Base-by-base conservation (phyloP, 495 filamentous ascomycete genomes). In the Hypoxylon perforatum region DNA sequence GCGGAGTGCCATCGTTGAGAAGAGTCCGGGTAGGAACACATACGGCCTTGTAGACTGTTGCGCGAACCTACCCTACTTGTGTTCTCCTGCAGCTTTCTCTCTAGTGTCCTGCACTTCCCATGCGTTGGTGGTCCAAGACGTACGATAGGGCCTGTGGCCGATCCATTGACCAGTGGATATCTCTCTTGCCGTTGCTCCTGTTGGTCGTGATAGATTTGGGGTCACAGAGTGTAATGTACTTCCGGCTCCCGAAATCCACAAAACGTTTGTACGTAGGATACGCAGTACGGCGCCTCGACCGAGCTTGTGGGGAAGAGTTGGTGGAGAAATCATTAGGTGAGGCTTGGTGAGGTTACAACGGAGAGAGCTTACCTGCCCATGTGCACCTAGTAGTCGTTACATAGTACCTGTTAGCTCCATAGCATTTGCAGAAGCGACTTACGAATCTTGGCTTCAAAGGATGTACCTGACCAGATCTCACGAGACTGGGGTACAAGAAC, bases 261-360 rank as follows among this genome's bases (percentile, higher is more conserved):
- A 33, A 62, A 48, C 33, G 22, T 53, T 45, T 59, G 28, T 63
- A 49, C 38, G 22, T n/a, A n/a, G n/a, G n/a, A n/a, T n/a, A n/a
- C n/a, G n/a, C n/a, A n/a, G n/a, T n/a, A n/a, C n/a, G 49, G 22
- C 39, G 55, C 8, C 51, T 61, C 56, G 45, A 63, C 60, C 52
- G 30, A 61, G 55, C 61, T 60, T 61, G 61, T 65, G 66, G 66
- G 52, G 66, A 64, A 65, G 55, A 61, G n/a, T 48, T 41, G 57
- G 57, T 57, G 56, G 52, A 58, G 57, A 61, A 46, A 47, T 12
- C 19, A 61, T 39, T 41, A 22, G 33, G 14, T 41, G 44, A 64
- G 35, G 60, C 63, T 33, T 22, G 44, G n/a, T 41, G 44, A 64
- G 35, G 60, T 69, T 69, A 18, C 65, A 69, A 35, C 30, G 7